Evolutionary conservation across 176 grass and related monocot genomes (phyloP).

Genomic region (Chrysopogon serrulatus): DNA sequence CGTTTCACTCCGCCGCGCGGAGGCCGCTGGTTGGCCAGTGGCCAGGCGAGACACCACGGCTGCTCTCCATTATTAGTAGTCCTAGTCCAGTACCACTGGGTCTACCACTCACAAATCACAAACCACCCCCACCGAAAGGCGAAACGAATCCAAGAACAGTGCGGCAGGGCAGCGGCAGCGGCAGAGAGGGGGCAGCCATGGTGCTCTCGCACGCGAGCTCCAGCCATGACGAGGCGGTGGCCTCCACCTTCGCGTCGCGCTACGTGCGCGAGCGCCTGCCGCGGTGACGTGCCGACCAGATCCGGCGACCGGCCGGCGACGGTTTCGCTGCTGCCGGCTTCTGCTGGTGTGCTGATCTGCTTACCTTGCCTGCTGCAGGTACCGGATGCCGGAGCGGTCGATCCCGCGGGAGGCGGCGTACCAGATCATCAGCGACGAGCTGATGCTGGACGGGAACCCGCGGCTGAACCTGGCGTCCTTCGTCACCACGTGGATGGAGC

Average conservation of each 20-base stretch:
- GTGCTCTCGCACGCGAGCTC: slow-evolving; percentile 50
- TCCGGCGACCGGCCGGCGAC: neutral
- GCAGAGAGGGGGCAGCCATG: slow-evolving; percentile 26
- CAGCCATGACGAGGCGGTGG: neutral
- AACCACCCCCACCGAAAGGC: neutral
- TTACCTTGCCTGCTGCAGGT: slow-evolving; percentile 11
- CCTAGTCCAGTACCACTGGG: neutral
- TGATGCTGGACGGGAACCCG: slow-evolving; percentile 83
- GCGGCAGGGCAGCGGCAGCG: neutral
- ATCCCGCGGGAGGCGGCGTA: slow-evolving; percentile 71
- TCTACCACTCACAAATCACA: neutral
- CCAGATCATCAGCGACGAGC: slow-evolving; percentile 85
- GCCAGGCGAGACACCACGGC: neutral
- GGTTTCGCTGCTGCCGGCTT: neutral
- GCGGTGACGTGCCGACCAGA: slow-evolving; percentile 26
- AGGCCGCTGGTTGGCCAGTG: slow-evolving; percentile 1
- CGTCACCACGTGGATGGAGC: slow-evolving; percentile 90
- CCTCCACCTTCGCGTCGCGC: slow-evolving; percentile 68
- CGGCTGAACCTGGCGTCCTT: slow-evolving; percentile 67
- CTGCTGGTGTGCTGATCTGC: neutral
- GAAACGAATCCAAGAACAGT: neutral
- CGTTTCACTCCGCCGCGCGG: neutral
- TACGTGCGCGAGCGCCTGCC: slow-evolving; percentile 48
- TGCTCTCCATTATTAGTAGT: slow-evolving; percentile 6
- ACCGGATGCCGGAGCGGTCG: slow-evolving; percentile 45